A percentile compares a stretch with the other conserved stretches of the same genome.
Evolutionary conservation across 345 rosid genomes (phyloP).

Genomic region (Eucalyptus pauciflora): DNA sequence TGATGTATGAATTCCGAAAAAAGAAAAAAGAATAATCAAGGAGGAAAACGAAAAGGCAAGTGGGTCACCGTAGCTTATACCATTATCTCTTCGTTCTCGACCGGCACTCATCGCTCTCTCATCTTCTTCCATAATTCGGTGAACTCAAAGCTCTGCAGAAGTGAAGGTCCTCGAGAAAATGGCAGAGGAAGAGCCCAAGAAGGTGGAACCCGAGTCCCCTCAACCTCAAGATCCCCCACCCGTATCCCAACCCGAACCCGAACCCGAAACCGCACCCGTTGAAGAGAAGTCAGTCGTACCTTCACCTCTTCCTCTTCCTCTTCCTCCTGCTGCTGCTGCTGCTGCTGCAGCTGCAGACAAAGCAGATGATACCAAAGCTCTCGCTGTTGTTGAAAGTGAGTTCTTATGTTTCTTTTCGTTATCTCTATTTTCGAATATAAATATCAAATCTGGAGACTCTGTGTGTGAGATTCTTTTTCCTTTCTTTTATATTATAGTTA

Average conservation of each 20-base stretch:
- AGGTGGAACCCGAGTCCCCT: conserved; percentile 11
- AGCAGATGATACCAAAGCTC: conserved; percentile 17
- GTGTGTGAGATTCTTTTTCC: neutral
- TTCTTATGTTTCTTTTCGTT: neutral
- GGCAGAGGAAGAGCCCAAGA: conserved; percentile 39
- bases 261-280: conserved; percentile 1
- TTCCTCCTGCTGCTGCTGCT: neutral
- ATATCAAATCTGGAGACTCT: neutral
- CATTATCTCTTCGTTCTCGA: neutral
- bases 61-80: neutral
- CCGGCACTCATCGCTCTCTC: neutral
- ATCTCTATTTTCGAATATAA: neutral
- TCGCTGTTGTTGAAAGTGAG: conserved; percentile 15
- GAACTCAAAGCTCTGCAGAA: neutral
- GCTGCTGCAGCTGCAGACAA: neutral
- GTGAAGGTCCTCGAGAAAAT: neutral
- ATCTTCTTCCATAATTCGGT: neutral
- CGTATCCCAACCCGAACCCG: neutral
- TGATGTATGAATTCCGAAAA: neutral
- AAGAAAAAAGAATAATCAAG: no score
- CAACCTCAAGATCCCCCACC: neutral
- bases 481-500: neutral
- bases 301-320: neutral
- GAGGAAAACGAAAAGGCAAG: neutral
- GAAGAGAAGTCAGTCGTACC: conserved; percentile 23